Percentiles rank a stretch among this genome's conserved stretches.
These are phyloP conservation scores for Gyrodon lividus DNA, from an alignment of 768 basidiomycete genomes.

Conservation along the genomic window DNA sequence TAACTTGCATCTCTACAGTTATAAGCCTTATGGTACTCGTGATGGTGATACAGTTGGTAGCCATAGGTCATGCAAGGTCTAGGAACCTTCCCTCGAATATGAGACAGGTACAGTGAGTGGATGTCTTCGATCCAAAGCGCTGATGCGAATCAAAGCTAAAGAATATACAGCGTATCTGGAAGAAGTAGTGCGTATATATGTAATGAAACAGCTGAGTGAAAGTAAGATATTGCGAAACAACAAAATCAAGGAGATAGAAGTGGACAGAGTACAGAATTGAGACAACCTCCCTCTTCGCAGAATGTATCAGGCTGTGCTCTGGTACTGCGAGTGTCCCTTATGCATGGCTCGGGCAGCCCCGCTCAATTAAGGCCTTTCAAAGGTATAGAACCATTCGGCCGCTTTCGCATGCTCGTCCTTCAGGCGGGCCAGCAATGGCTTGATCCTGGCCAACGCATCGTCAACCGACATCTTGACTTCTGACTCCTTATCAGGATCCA, in stretches of 20 bases:
- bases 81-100: slow-evolving; percentile 7
- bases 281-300: slow-evolving; percentile 20
- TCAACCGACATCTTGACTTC: slow-evolving; percentile 41
- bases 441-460: slow-evolving; percentile 61
- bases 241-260: slow-evolving; percentile 14
- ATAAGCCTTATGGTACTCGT: not conserved
- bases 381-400: slow-evolving; percentile 58
- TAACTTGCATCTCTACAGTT: too few relatives aligned
- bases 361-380: slow-evolving; percentile 5
- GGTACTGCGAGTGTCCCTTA: slow-evolving; percentile 14
- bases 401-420: slow-evolving; percentile 70
- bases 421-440: slow-evolving; percentile 52
- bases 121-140: slow-evolving; percentile 5
- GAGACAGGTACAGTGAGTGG: slow-evolving; percentile 5
- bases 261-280: slow-evolving; percentile 24
- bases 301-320: slow-evolving; percentile 17
- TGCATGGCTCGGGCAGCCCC: slow-evolving; percentile 3
- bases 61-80: slow-evolving; percentile 6
- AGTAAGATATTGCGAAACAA: slow-evolving; percentile 15
- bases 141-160: slow-evolving; percentile 22
- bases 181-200: slow-evolving; percentile 25
- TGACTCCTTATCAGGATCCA: slow-evolving; percentile 53
- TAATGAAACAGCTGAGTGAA: slow-evolving; percentile 19
- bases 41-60: not conserved
- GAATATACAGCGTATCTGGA: slow-evolving; percentile 21